Evolutionary conservation across 495 filamentous ascomycete genomes (phyloP).

Genomic region (Xylaria sp.): DNA sequence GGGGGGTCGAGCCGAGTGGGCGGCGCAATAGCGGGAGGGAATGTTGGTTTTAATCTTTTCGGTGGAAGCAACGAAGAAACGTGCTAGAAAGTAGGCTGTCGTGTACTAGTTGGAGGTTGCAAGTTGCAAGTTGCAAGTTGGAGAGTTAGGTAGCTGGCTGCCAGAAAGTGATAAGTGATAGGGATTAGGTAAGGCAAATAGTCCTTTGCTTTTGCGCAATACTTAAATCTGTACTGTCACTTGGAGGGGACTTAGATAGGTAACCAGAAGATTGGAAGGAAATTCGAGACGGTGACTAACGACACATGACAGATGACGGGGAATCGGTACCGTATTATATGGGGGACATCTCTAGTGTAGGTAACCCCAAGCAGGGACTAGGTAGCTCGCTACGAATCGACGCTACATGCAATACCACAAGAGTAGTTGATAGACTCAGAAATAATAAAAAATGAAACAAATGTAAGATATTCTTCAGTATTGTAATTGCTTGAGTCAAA

Average conservation of each 20-base stretch:
- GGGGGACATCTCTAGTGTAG: background rate
- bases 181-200: background rate
- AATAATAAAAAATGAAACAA: background rate
- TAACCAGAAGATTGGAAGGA: background rate
- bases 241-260: conserved; percentile 15
- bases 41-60: background rate
- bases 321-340: background rate
- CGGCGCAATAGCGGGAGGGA: background rate
- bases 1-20: background rate
- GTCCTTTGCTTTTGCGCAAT: background rate
- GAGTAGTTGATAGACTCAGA: too few relatives aligned
- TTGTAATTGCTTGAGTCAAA: background rate
- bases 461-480: background rate
- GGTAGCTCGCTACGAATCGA: background rate
- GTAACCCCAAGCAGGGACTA: background rate
- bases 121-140: too few relatives aligned
- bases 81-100: background rate
- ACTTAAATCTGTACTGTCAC: too few relatives aligned
- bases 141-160: background rate
- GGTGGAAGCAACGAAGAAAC: background rate
- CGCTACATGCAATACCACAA: background rate
- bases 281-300: background rate
- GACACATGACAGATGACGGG: background rate
- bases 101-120: background rate
- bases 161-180: background rate